Base-by-base conservation (phyloP, 371 early-diverging fungal genomes). In the Apophysomyces sp. region DNA sequence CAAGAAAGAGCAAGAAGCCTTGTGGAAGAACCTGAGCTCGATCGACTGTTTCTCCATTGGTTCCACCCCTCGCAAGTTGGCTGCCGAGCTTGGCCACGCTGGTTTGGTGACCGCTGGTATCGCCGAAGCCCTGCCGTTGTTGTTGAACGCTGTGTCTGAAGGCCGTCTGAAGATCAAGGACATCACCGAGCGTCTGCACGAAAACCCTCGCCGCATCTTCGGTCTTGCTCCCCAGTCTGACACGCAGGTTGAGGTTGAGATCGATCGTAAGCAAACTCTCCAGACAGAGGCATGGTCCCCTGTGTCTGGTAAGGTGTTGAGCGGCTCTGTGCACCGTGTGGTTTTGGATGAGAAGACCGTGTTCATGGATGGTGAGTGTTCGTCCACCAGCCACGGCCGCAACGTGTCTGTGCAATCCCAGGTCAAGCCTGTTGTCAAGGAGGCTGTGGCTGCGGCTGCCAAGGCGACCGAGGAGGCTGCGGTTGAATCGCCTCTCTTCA, bases 31-130 rank as follows among this genome's bases (percentile, higher is more conserved):
- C 44, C 60, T 98, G 55, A 72, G 82, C 13, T 76, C 79, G 41
- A 89, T 98, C 68, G 98, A 98, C 76, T 95, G 95, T 71, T 93
- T 98, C 86, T 83, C 93, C 21, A 67, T 94, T 16, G 95, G 95
- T n/a, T 58, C 82, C 11, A 65, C 88, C 18, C 91, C 92, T 24
- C 82, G 82, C 60, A 72, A 76, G 58, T 65, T 90, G 29, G 86
- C 86, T 49, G 67, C 64, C 41, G 83, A 82, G 44, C 65, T 82
- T 31, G 81, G 81, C n/a, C 72, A 71, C 16, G 65, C 73, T 21
- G 76, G 65, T 18, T 66, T 59, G 52, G 78, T 71, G 21, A 75
- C 67, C 12, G 71, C 79, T 34, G 92, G 93, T 63, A 84, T 94
- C 58, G 77, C 80, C 57, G 89, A 92, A 63, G 86, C 91, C 13